These are phyloP conservation scores for Rhodotorula toruloides DNA, from an alignment of 768 basidiomycete genomes.

Conservation along the genomic window DNA sequence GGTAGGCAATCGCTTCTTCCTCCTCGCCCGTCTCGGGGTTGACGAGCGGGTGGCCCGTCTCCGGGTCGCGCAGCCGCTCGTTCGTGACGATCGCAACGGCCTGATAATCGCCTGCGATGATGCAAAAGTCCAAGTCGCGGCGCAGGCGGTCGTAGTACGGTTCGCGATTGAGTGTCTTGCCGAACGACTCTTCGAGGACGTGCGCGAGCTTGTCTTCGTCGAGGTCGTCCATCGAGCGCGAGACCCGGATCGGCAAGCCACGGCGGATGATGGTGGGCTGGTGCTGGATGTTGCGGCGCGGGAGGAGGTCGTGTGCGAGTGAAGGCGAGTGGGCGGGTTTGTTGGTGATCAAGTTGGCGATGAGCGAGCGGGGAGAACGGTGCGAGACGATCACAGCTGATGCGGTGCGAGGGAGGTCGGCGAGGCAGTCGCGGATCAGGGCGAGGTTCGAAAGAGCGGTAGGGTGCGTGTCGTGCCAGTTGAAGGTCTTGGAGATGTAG, in stretches of 20 bases:
- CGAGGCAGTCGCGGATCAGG: constrained; percentile 77
- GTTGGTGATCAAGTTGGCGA: constrained; percentile 95
- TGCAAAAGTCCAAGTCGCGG: constrained; percentile 75
- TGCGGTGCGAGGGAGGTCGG: constrained; percentile 85
- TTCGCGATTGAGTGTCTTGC: constrained; percentile 62
- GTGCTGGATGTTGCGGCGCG: constrained; percentile 70
- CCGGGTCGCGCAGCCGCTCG: constrained; percentile 45
- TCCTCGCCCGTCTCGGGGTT: neutral
- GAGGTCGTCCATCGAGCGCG: constrained; percentile 58
- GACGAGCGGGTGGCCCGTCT: neutral
- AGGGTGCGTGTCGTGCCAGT: constrained; percentile 75
- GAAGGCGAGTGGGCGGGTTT: constrained; percentile 94
- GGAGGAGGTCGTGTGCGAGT: constrained; percentile 85
- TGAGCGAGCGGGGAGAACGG: constrained; percentile 87
- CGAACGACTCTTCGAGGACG: constrained; percentile 85
- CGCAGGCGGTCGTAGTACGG: constrained; percentile 76
- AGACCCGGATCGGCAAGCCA: constrained; percentile 77
- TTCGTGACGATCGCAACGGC: constrained; percentile 89
- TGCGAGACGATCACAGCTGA: constrained; percentile 97
- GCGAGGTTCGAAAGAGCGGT: constrained; percentile 78
- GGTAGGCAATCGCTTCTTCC: constrained; percentile 64
- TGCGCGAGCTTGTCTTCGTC: constrained; percentile 67
- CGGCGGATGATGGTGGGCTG: constrained; percentile 89
- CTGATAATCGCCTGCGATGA: constrained; percentile 89
- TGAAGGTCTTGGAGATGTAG: constrained; percentile 80